Evolutionary conservation across 2,329 filamentous ascomycete genomes (phyloP).

Genomic region (Talaromyces funiculosus): DNA sequence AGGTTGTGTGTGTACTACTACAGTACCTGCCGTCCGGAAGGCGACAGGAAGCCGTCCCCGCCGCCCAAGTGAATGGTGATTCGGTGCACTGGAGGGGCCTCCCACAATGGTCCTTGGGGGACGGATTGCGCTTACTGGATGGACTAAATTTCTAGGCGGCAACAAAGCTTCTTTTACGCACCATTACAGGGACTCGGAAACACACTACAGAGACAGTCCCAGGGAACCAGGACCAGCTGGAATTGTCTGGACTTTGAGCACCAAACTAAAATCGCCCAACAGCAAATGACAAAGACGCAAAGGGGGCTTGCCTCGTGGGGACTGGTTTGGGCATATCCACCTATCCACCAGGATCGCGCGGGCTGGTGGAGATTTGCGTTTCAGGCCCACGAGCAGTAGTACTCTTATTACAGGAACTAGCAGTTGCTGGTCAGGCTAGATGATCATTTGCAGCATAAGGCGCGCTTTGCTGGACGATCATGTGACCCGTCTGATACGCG

Average conservation of each 20-base stretch:
- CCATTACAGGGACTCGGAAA: not conserved
- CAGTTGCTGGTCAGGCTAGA: not conserved
- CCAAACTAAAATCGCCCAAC: not conserved
- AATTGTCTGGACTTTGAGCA: not conserved
- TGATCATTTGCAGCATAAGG: not conserved
- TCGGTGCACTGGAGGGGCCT: not conserved
- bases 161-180: not conserved
- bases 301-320: not conserved
- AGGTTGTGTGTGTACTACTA: not conserved
- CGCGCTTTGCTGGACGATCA: not conserved
- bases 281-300: not conserved
- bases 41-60: too few species aligned
- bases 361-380: not conserved
- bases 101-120: not conserved
- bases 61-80: not conserved
- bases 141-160: not conserved
- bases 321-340: not conserved
- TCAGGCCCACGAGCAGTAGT: not conserved
- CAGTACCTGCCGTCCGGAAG: not conserved
- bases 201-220: not conserved
- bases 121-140: not conserved
- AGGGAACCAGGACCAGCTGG: not conserved
- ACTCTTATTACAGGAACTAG: too few species aligned
- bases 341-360: not conserved
- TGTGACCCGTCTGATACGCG: not conserved